Base-by-base conservation (phyloP, 805 yeast species). In the Groenewaldozyma salmanticensis region DNA sequence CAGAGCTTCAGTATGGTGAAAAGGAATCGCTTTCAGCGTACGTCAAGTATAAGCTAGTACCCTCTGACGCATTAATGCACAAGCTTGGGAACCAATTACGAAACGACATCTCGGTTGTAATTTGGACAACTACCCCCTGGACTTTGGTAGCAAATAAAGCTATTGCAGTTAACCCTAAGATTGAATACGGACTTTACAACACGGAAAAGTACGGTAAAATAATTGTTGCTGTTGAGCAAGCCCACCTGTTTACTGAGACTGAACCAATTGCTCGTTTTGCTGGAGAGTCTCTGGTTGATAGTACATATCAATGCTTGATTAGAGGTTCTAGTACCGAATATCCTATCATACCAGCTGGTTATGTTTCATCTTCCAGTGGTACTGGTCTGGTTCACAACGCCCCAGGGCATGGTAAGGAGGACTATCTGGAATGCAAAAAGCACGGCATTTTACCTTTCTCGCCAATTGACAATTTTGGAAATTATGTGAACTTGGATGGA, bases 101-200 rank as follows among this genome's bases (percentile, higher is more conserved):
- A 17, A 22, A 41, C 5, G 35, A 46, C 9, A 24, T 46, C 16
- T 37, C 51, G 9, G 44, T 60, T 2, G 53, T 60, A 3, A 85
- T 92, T 42, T 92, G 99, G 99, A 92, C 99, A 0, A 88, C 96
- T 1, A 92, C 98, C 1, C 96, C 98, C 0, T 92, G 99, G 99
- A 92, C 99, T 0, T 67, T 92, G 24, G 83, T 85, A 3, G 79
- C 95, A 0, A 92, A 92, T 55, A 70, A 72, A 47, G 96, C 96
- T 0, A 75, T 92, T 33, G 79, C 92, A 35, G 70, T 81, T 33
- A 77, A 85, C 52, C 61, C 73, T 21, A 61, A 68, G 1, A 63
- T 83, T 42, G 55, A 59, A 0, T 92, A 92, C 56, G 72, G 77
- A 1, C 48, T 81, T 9, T 58, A 75, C 4, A 51, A 56, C 24